Base-by-base conservation (phyloP, 768 basidiomycete species). In the Tulasnella sp. region DNA sequence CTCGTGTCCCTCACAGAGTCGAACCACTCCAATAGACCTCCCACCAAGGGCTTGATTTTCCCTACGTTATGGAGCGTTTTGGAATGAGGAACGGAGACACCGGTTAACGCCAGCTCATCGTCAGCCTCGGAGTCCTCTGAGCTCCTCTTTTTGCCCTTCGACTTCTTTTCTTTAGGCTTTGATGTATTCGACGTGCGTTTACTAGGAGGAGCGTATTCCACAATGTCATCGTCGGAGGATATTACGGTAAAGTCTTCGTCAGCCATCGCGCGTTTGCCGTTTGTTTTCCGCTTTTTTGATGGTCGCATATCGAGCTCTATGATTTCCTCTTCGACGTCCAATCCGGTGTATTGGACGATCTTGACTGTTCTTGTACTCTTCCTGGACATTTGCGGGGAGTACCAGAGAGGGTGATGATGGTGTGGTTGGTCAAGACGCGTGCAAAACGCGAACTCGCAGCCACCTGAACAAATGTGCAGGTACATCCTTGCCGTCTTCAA, bases 1-100 rank as follows among this genome's bases (percentile, higher is more conserved):
- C 95, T 86, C 26, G 80, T 80, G 42, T 86, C 83, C 73, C 87
- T 87, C 14, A 90, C 90, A 16, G 79, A 81, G 40, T 84, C 83
- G 77, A 89, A 98, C 94, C 94, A 98, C 4, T 41, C 65, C 29
- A 80, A 68, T 34, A 83, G 34, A 19, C 22, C 14, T 3, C 32
- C 68, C 16, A 47, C 26, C 19, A 52, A 19, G 26, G 47, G 47
- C 26, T 52, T 52, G 47, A 52, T 26, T 52, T 52, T 52, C n/a
- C 8, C 47, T 9, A 5, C 47, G n/a, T 22, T 52, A 26, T 52
- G 47, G 2, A 52, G 47, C n/a, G 47, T 19, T n/a, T 52, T 19
- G 5, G 47, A 19, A 19, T 52, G 47, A 52, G 47, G 47, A n/a
- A 52, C 19, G 16, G 19, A 22, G 19, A n/a, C 19, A 26, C 47